Base-by-base conservation (phyloP, 345 rosid species). In the Leavenworthia alabamica region DNA sequence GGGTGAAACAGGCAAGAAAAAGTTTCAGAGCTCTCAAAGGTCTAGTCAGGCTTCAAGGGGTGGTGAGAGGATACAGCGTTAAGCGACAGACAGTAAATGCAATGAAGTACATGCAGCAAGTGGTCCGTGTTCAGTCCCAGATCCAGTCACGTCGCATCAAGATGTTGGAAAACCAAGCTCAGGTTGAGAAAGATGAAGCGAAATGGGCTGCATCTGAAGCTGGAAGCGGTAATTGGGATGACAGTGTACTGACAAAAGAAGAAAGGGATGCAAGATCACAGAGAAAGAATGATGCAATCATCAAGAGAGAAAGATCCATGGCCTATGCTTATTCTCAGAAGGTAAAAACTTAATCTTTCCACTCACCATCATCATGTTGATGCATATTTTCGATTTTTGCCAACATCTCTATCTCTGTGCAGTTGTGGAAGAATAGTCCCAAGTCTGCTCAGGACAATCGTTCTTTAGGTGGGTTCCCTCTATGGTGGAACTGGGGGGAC, bases 401-500 rank as follows among this genome's bases (percentile, higher is more conserved):
- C 54, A 59, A 50, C 45, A 32, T 59, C 31, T 55, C 58, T 26
- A 15, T 32, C 36, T 35, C 0, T 51, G 12, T 46, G 48, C 77
- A 93, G 96, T 59, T 79, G 56, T 85, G 90, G 87, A 87, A 79
- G 65, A 68, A 79, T 40, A 85, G 41, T 50, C 66, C 75, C 14
- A 71, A 51, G 71, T 42, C 49, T 57, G 29, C 49, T 64, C 75
- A 74, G 60, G 88, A 82, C 56, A 70, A 78, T 67, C 83, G 75
- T 57, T 16, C 58, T 54, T 41, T 85, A 3, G 77, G 79, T 3
- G 92, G 83, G 44, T 83, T 80, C 58, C 87, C 99, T 15, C 83
- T 88, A 86, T 88, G 99, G 99, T 93, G 95, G 96, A 93, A 80
- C 77, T 88, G 96, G 97, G 53, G 73, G 56, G 99, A 90, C 52